A percentile compares a stretch with the other conserved stretches of the same genome.
Conservation (phyloP, 2,329 filamentous ascomycete genomes). For the Pseudopithomyces chartarum region DNA sequence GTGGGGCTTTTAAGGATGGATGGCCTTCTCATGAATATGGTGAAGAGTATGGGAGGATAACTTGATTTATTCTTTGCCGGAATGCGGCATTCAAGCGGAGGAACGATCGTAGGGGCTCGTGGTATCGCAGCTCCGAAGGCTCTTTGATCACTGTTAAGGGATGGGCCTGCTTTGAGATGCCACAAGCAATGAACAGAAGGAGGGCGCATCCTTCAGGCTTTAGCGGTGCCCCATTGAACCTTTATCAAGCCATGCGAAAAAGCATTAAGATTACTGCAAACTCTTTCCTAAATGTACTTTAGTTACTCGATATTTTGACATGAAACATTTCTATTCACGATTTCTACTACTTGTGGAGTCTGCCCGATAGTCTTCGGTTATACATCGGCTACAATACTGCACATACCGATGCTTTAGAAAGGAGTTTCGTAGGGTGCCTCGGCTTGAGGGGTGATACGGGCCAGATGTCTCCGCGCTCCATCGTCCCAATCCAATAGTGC, state of each 20-base stretch:
- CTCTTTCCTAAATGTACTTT: too few relatives aligned
- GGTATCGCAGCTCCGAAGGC: too few relatives aligned
- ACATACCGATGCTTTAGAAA: constrained; percentile 33
- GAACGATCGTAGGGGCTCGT: too few relatives aligned
- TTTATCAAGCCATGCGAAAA: too few relatives aligned
- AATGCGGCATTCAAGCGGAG: neutral
- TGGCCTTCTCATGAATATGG: neutral
- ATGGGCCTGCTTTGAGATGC: too few relatives aligned
- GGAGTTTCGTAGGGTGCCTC: constrained; percentile 74
- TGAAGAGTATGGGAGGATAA: neutral
- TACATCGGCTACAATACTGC: neutral
- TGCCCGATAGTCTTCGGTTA: neutral
- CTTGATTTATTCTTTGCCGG: neutral
- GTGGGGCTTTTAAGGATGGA: neutral
- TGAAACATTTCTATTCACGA: too few relatives aligned
- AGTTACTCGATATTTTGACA: too few relatives aligned
- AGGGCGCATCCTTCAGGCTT: too few relatives aligned
- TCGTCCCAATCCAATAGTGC: constrained; percentile 82
- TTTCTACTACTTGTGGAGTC: too few relatives aligned
- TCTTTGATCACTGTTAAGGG: too few relatives aligned
- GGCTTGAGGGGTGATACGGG: constrained; percentile 81
- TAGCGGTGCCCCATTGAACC: too few relatives aligned
- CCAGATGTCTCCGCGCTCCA: constrained; percentile 78
- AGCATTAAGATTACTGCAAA: neutral
- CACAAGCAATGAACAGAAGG: too few relatives aligned